phyloP scores from a whole-genome alignment of 345 rosid species.

The Boechera retrofracta region DNA sequence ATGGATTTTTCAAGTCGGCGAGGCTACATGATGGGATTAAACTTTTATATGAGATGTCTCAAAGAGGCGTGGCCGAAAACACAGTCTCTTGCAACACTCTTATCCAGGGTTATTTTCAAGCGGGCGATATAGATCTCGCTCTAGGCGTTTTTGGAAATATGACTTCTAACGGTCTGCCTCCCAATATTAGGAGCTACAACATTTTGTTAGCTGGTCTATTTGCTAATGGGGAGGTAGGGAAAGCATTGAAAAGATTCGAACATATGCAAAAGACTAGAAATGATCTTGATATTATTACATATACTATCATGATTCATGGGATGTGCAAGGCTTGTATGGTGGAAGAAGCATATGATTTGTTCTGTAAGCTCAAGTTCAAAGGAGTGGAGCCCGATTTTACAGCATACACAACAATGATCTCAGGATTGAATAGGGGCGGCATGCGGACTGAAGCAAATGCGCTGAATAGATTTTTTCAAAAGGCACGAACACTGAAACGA shows the following conservation, averaged over 20 bases:
- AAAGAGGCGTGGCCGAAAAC: constrained; percentile 35
- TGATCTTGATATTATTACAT: constrained; percentile 45
- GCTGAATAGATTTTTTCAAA: constrained; percentile 12
- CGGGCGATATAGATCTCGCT: constrained; percentile 30
- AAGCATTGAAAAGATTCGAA: constrained; percentile 37
- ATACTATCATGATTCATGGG: constrained; percentile 47
- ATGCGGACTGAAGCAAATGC: constrained; percentile 27
- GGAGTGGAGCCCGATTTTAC: constrained; percentile 32
- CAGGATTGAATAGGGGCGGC: constrained; percentile 32
- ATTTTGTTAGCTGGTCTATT: constrained; percentile 48
- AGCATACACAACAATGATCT: constrained; percentile 31
- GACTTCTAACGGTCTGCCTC: constrained; percentile 42
- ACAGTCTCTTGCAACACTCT: constrained; percentile 37
- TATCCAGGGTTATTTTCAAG: constrained; percentile 46
- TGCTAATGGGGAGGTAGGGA: constrained; percentile 19
- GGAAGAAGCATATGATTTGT: constrained; percentile 45
- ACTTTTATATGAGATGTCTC: constrained; percentile 37
- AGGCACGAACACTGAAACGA: neutral
- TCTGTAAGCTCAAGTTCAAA: neutral
- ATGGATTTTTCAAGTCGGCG: constrained; percentile 46
- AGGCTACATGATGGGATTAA: constrained; percentile 40
- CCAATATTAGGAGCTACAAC: constrained; percentile 47
- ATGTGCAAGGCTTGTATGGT: constrained; percentile 45
- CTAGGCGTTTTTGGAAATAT: constrained; percentile 34
- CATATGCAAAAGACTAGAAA: constrained; percentile 35